Evolutionary conservation across 2,329 filamentous ascomycete genomes (phyloP), one percentile per base, ranked within the genome.

Genomic region (Tolypocladium capitatum): DNA sequence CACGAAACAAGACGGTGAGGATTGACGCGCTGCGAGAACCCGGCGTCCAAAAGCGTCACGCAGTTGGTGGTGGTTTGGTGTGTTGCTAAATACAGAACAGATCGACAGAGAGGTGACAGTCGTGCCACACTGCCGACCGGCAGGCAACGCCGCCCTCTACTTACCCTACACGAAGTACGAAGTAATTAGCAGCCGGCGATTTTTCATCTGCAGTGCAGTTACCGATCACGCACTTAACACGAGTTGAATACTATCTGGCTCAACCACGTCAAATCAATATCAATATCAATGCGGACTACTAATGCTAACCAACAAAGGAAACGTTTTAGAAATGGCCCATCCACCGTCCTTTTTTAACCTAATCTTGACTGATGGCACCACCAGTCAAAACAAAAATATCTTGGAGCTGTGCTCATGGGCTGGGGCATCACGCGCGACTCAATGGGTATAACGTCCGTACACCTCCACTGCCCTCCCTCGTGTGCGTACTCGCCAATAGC

Each of bases 381-480:
- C 14, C 3, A 27, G 21, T 40, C 36, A 27, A 40, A 40, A 11
- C 21, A 40, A 40, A n/a, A 18, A 4, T 20, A 42, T n/a, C 8
- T 18, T n/a, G 14, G 24, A 18, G n/a, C 24, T 28, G 38, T 28
- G 24, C 38, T 18, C 28, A 9, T 30, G 16, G 21, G 7, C n/a
- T 6, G 5, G 36, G 27, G 21, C 38, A 42, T 42, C 27, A 30
- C 38, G 38, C 38, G 16, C 16, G 38, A 45, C 32, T 45, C 43
- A 32, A 28, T 38, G 54, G 54, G 50, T 55, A 56, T 53, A 56
- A 49, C 43, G 47, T 43, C 44, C 47, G 32, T 30, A 45, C 34
- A 11, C 41, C 43, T 32, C 34, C 47, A 18, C 42, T 42, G 2
- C 45, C 48, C 5, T 44, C 46, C 33, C 35, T 46, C 9, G 46